A percentile compares a stretch with the other conserved stretches of the same genome.
Conservation (phyloP, 2,329 filamentous ascomycete species). For the Ophiocordyceps camponoti-rufipedis region DNA sequence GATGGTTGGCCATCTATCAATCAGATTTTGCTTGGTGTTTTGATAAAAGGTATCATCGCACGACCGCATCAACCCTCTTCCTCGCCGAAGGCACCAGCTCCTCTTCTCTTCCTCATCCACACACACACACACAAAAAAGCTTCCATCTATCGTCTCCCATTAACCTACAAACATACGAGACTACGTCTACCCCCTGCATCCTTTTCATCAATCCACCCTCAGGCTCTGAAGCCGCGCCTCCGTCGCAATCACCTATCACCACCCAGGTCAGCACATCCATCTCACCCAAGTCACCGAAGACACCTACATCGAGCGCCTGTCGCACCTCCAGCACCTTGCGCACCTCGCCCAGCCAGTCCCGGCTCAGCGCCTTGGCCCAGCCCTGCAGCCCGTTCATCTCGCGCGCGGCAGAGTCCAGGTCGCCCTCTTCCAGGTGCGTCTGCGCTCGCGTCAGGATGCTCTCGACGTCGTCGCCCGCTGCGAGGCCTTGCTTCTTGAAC, state of each 20-base stretch:
- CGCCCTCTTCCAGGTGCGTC: conserved; percentile 77
- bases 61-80: too few relatives aligned
- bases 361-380: conserved; percentile 89
- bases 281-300: not conserved
- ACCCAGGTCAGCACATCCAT: not conserved
- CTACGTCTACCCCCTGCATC: conserved; percentile 5
- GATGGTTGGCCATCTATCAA: not conserved
- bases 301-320: conserved; percentile 83
- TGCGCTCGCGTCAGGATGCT: conserved; percentile 82
- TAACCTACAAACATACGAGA: not conserved
- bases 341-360: conserved; percentile 85
- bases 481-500: conserved; percentile 84
- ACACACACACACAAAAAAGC: not conserved
- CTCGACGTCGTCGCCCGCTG: conserved; percentile 78
- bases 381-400: conserved; percentile 89
- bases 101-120: too few relatives aligned
- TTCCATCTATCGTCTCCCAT: not conserved
- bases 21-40: too few relatives aligned
- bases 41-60: not conserved
- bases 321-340: conserved; percentile 85
- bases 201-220: conserved; percentile 46
- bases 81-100: too few relatives aligned
- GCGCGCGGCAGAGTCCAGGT: conserved; percentile 75
- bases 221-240: conserved; percentile 81
- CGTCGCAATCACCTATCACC: conserved; percentile 58